Evolutionary conservation across 108 stramenopile genomes (phyloP).

Genomic region (Pseudonitzschia pungens): DNA sequence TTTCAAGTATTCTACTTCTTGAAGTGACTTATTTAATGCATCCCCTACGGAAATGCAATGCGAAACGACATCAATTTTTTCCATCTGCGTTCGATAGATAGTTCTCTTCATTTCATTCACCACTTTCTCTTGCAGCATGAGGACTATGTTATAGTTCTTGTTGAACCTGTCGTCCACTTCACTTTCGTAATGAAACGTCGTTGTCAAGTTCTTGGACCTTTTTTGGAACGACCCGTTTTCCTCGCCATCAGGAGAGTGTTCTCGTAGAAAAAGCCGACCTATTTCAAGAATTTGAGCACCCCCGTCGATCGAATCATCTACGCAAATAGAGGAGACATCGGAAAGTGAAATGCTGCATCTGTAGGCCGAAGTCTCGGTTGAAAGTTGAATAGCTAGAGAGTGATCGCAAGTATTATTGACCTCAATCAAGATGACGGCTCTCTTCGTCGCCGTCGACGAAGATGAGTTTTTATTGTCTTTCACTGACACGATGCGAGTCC

Average conservation of each 20-base stretch:
- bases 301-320: neutral
- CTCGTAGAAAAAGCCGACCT: neutral
- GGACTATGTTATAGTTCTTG: neutral
- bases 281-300: neutral
- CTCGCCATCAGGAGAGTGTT: neutral
- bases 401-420: neutral
- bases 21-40: neutral
- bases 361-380: neutral
- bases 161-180: neutral
- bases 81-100: neutral
- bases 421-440: neutral
- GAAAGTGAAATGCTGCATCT: neutral
- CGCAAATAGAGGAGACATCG: neutral
- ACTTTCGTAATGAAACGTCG: neutral
- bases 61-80: neutral
- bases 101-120: conserved; percentile 4
- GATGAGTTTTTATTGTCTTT: neutral
- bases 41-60: neutral
- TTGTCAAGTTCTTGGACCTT: neutral
- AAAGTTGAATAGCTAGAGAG: neutral
- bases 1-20: neutral
- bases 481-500: neutral
- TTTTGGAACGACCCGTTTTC: neutral
- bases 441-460: neutral
- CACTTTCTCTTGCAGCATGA: neutral